Conservation (phyloP, 2,329 filamentous ascomycete genomes). For the Ceratocystis alfenasii region DNA sequence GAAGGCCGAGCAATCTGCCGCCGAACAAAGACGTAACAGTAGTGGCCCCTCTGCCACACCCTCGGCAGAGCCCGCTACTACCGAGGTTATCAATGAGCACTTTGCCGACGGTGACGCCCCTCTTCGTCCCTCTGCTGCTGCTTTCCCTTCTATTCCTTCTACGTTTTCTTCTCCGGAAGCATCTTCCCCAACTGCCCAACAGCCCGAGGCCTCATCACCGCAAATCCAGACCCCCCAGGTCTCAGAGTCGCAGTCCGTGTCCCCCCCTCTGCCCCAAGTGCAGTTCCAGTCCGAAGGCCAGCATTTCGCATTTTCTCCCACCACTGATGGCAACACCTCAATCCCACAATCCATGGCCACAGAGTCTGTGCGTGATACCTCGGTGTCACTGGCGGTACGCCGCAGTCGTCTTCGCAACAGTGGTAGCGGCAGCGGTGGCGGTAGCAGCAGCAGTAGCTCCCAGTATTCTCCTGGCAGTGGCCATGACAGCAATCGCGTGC, state of each 20-base stretch:
- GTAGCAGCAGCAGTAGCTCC: neutral
- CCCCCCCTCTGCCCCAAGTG: neutral
- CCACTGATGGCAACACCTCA: neutral
- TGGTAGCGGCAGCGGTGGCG: neutral
- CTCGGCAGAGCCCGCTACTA: constrained; percentile 26
- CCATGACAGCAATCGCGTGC: neutral
- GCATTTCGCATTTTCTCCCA: neutral
- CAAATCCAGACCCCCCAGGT: neutral
- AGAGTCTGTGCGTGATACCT: constrained; percentile 24
- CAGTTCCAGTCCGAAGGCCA: neutral
- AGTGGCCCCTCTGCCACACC: constrained; percentile 23
- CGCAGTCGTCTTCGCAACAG: constrained; percentile 14
- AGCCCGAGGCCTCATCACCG: neutral
- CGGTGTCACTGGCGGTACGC: constrained; percentile 21
- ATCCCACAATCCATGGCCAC: constrained; percentile 23
- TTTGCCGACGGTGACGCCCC: constrained; percentile 28
- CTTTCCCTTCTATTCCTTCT: constrained; percentile 22
- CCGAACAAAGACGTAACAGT: constrained; percentile 23
- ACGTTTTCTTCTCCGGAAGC: neutral
- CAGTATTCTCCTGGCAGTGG: neutral
- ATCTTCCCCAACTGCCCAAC: constrained; percentile 17
- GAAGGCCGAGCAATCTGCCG: constrained; percentile 41
- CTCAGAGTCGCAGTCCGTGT: neutral
- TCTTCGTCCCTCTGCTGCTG: constrained; percentile 33
- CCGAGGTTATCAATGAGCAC: constrained; percentile 27